These are phyloP conservation scores for Hyphopichia fennica DNA, from an alignment of 1,139 yeast genomes.

Conservation along the genomic window DNA sequence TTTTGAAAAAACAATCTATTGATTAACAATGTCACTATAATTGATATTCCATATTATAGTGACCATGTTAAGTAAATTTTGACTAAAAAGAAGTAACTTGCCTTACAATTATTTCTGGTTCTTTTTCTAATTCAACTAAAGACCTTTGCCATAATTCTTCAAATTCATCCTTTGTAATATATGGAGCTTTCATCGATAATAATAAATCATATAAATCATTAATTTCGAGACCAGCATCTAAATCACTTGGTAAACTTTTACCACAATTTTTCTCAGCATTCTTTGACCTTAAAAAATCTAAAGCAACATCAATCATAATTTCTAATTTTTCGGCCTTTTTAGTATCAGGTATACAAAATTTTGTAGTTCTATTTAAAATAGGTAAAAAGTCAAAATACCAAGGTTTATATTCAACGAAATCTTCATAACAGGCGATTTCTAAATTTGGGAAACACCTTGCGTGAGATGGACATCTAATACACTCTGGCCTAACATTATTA, in stretches of 20 bases:
- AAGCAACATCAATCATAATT: conserved; percentile 65
- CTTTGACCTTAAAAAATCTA: conserved; percentile 64
- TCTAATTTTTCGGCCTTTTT: conserved; percentile 68
- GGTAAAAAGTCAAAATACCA: conserved; percentile 61
- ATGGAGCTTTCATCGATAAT: conserved; percentile 55
- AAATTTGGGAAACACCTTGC: conserved; percentile 69
- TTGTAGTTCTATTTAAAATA: conserved; percentile 42
- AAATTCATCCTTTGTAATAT: conserved; percentile 70
- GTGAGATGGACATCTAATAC: conserved; percentile 79
- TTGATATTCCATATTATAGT: too few relatives aligned
- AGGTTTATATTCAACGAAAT: conserved; percentile 56
- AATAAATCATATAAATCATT: conserved; percentile 61
- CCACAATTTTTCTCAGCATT: conserved; percentile 76
- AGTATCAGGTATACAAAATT: conserved; percentile 73
- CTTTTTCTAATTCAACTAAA: conserved; percentile 60
- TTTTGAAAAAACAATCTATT: background rate
- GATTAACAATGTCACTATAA: conserved; percentile 1
- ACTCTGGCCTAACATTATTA: conserved; percentile 52
- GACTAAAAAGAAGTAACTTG: conserved; percentile 47
- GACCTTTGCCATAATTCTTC: conserved; percentile 79
- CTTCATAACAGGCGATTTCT: conserved; percentile 67
- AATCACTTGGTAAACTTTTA: conserved; percentile 33
- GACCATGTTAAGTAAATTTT: too few relatives aligned
- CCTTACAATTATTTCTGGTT: conserved; percentile 85
- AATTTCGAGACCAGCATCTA: conserved; percentile 52